Evolutionary conservation across 257 asterid species (phyloP).

Genomic region (Primulina eburnea): DNA sequence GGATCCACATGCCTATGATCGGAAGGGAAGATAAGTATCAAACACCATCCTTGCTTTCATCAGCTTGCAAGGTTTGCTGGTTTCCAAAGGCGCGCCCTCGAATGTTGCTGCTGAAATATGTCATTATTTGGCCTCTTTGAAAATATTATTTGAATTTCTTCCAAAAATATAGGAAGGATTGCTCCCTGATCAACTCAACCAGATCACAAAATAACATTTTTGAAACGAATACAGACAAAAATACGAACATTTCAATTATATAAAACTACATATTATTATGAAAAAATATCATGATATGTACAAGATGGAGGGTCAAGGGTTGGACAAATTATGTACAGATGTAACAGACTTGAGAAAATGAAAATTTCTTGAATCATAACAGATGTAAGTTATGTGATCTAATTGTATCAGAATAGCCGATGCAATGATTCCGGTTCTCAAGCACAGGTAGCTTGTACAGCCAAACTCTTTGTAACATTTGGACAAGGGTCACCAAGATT

Average conservation of each 20-base stretch:
- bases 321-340: background rate
- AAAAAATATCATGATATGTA: background rate
- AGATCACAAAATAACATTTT: background rate
- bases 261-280: no score
- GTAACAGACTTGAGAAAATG: background rate
- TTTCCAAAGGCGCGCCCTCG: constrained; percentile 46
- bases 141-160: no score
- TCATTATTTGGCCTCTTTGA: no score
- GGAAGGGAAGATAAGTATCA: constrained; percentile 54
- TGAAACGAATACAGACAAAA: background rate
- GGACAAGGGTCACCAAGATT: background rate
- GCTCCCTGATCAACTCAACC: background rate
- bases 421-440: background rate
- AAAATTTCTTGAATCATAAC: background rate
- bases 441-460: background rate
- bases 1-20: constrained; percentile 57
- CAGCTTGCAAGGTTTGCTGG: no score
- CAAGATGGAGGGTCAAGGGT: background rate
- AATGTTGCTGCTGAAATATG: constrained; percentile 25
- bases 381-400: background rate
- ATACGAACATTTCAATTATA: no score
- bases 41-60: constrained; percentile 52
- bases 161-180: background rate
- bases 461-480: background rate
- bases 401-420: background rate